phyloP scores from a whole-genome alignment of 2,329 filamentous ascomycete genomes.

The Trichoderma breve region DNA sequence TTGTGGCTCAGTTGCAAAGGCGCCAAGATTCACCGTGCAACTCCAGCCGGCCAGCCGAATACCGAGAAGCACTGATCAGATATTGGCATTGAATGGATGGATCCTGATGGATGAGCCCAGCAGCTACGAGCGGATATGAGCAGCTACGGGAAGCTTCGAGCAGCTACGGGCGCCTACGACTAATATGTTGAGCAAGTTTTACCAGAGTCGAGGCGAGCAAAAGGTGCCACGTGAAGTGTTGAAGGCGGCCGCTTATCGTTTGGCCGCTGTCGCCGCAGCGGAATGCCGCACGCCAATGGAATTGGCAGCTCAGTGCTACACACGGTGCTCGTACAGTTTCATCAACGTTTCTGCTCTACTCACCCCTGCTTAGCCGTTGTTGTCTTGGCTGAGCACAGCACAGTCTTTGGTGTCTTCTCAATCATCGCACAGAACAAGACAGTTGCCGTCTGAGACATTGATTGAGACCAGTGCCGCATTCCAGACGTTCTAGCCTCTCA shows the following conservation, averaged over 20 bases:
- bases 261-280: constrained; percentile 1
- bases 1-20: neutral
- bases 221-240: neutral
- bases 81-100: neutral
- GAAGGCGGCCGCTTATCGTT: neutral
- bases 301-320: neutral
- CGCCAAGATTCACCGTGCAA: neutral
- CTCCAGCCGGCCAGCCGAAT: neutral
- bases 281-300: neutral
- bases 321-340: neutral
- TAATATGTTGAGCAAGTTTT: neutral
- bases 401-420: neutral
- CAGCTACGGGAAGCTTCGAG: neutral
- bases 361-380: neutral
- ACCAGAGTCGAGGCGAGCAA: neutral
- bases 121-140: neutral
- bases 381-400: neutral
- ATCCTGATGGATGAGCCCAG: neutral
- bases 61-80: neutral
- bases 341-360: neutral
- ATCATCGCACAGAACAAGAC: neutral
- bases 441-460: neutral
- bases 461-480: neutral
- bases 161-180: neutral
- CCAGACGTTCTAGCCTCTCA: neutral